Conservation (phyloP, 2,329 filamentous ascomycete genomes). For the Pseudogymnoascus sp. region DNA sequence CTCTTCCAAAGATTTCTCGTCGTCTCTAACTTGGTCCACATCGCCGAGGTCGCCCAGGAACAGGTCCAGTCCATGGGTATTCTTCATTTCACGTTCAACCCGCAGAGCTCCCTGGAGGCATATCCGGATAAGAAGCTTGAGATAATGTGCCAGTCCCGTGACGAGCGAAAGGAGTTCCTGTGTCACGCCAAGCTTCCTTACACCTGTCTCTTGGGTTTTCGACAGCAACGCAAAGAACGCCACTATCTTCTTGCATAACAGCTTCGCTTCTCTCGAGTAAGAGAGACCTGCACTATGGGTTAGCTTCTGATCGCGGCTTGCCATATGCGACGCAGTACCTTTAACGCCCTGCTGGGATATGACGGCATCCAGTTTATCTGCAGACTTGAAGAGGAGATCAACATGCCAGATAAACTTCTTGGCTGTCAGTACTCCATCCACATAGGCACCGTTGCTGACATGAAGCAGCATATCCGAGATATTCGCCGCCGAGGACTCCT, state of each 20-base stretch:
- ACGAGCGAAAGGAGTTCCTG: conserved; percentile 97
- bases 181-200: conserved; percentile 86
- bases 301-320: background rate
- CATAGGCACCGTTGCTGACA: conserved; percentile 94
- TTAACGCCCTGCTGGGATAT: conserved; percentile 67
- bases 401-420: conserved; percentile 96
- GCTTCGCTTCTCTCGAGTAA: conserved; percentile 92
- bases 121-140: conserved; percentile 95
- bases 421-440: conserved; percentile 89
- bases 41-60: conserved; percentile 81
- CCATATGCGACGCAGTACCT: conserved; percentile 47
- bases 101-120: conserved; percentile 90
- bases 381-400: conserved; percentile 82
- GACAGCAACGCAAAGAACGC: conserved; percentile 94
- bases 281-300: conserved; percentile 57
- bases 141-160: conserved; percentile 91
- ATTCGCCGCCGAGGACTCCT: conserved; percentile 94
- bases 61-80: conserved; percentile 66
- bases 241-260: conserved; percentile 99
- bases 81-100: conserved; percentile 76
- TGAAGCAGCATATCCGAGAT: conserved; percentile 99
- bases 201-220: conserved; percentile 87
- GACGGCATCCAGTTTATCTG: conserved; percentile 73
- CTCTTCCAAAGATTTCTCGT: conserved; percentile 63
- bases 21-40: conserved; percentile 69